Percentiles rank a stretch among this genome's conserved stretches.
These are phyloP conservation scores for Pichia sp. DNA, from an alignment of 1,139 yeast species.

Conservation along the genomic window DNA sequence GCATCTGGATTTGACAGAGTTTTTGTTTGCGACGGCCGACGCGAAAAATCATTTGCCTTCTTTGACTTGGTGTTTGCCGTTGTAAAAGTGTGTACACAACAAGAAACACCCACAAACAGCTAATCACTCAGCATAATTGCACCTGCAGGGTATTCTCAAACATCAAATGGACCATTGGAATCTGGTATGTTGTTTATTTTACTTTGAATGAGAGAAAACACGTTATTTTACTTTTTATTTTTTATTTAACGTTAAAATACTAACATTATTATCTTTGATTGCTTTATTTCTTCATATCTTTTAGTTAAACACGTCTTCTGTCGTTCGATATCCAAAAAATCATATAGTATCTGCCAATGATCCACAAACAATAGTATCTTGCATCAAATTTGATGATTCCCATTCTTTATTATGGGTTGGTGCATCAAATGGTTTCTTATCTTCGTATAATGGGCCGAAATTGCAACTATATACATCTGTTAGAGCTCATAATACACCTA, in stretches of 20 bases:
- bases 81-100: not conserved
- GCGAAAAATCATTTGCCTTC: not conserved
- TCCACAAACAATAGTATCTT: conserved; percentile 21
- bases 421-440: conserved; percentile 40
- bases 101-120: not conserved
- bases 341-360: conserved; percentile 9
- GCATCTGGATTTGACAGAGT: not conserved
- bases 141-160: not conserved
- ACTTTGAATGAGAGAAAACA: not conserved
- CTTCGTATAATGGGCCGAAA: conserved; percentile 28
- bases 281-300: not conserved
- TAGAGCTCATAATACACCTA: conserved; percentile 40
- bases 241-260: not conserved
- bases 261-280: not conserved
- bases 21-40: not conserved
- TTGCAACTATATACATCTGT: conserved; percentile 47
- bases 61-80: not conserved
- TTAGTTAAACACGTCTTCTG: conserved; percentile 8
- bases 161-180: conserved; percentile 40
- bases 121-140: not conserved
- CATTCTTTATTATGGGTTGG: conserved; percentile 84
- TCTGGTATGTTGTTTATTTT: conserved; percentile 31
- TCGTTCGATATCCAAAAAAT: conserved; percentile 21
- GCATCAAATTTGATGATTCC: conserved; percentile 59
- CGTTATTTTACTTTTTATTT: not conserved